These are phyloP conservation scores for Fragilaria crotonensis DNA, from an alignment of 108 stramenopile genomes.

Conservation along the genomic window DNA sequence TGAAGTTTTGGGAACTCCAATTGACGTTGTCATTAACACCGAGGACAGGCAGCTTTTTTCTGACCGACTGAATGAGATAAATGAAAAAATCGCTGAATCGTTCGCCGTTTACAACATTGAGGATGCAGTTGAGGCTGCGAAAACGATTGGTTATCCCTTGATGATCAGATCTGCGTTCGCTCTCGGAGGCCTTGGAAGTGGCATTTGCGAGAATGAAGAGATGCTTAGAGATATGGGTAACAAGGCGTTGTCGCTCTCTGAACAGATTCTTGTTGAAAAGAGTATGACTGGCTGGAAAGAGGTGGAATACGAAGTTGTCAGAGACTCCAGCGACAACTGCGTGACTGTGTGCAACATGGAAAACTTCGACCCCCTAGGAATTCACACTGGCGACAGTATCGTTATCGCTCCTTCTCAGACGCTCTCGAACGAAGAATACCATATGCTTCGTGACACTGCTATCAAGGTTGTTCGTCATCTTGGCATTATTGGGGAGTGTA, in stretches of 20 bases:
- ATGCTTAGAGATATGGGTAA: slow-evolving; percentile 78
- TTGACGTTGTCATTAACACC: slow-evolving; percentile 92
- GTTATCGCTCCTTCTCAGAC: slow-evolving; percentile 98
- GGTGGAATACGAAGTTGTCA: slow-evolving; percentile 96
- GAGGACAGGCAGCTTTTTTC: slow-evolving; percentile 96
- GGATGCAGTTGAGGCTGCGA: slow-evolving; percentile 79
- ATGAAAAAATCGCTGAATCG: slow-evolving; percentile 93
- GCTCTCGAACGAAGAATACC: slow-evolving; percentile 93
- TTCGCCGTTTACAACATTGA: slow-evolving; percentile 73
- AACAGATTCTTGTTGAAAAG: slow-evolving; percentile 96
- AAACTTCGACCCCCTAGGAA: slow-evolving; percentile 96
- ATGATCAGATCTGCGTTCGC: slow-evolving; percentile 98
- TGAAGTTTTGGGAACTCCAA: slow-evolving; percentile 93
- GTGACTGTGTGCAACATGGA: slow-evolving; percentile 99
- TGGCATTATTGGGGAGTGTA: slow-evolving; percentile 98
- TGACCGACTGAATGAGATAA: slow-evolving; percentile 90
- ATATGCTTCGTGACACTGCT: slow-evolving; percentile 96
- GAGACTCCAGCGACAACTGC: slow-evolving; percentile 85
- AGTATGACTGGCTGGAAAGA: slow-evolving; percentile 98
- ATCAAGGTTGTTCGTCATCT: slow-evolving; percentile 95
- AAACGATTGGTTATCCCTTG: slow-evolving; percentile 92
- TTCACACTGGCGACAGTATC: slow-evolving; percentile 98
- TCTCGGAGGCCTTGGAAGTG: slow-evolving; percentile 96
- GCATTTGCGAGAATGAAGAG: slow-evolving; percentile 84
- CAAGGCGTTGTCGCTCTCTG: slow-evolving; percentile 83